A percentile compares a stretch with the other conserved stretches of the same genome.
These are phyloP conservation scores for Fonsecaea pugnacius DNA, from an alignment of 2,329 filamentous ascomycete species.

Conservation along the genomic window DNA sequence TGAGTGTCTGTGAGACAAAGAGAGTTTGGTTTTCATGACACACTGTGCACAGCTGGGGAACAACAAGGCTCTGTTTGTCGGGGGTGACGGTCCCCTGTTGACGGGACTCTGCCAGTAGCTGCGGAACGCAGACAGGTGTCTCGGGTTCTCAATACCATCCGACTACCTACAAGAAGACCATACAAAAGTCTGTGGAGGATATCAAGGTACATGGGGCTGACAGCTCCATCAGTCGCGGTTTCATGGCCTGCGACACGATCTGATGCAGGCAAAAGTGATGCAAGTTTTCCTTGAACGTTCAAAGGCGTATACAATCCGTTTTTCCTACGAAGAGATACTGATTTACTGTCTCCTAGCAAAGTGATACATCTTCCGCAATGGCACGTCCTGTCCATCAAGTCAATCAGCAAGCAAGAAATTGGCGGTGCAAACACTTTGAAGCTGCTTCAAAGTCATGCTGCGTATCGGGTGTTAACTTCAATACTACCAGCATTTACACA, in stretches of 20 bases:
- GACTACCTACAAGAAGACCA: too few relatives aligned
- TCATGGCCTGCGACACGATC: not conserved
- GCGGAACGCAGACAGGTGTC: not conserved
- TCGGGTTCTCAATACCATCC: too few relatives aligned
- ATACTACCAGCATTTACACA: not conserved
- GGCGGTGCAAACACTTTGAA: not conserved
- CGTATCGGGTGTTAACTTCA: not conserved
- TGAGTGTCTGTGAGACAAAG: not conserved
- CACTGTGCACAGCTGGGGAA: not conserved
- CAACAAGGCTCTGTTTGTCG: constrained; percentile 20
- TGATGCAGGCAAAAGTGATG: not conserved
- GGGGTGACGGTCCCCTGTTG: not conserved
- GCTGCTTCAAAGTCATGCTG: not conserved
- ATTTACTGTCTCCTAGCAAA: not conserved
- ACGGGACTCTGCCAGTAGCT: not conserved
- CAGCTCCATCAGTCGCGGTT: too few relatives aligned
- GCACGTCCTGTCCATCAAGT: not conserved
- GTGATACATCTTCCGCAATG: not conserved
- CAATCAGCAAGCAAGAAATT: not conserved
- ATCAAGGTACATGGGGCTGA: too few relatives aligned
- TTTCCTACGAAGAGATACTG: not conserved
- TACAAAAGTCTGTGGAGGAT: too few relatives aligned
- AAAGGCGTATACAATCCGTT: not conserved
- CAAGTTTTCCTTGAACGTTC: not conserved
- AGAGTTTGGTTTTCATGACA: constrained; percentile 1